Evolutionary conservation across 768 basidiomycete genomes (phyloP), one percentile per base, ranked within the genome.

Genomic region (Myochromella boudieri): DNA sequence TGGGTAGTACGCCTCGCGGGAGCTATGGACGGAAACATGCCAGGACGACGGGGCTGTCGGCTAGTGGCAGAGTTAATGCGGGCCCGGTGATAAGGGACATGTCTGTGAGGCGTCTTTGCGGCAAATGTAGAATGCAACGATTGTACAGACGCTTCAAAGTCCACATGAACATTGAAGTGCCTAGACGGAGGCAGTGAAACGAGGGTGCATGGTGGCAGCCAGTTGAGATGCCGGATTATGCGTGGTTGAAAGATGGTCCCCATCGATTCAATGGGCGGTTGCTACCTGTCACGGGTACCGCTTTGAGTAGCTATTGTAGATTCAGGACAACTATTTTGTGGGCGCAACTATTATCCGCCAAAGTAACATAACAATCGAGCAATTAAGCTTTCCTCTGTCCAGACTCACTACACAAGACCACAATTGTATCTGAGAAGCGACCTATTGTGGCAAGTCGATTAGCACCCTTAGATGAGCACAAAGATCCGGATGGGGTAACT

Each of bases 201-300:
- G 33, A 22, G 17, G 38, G 21, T 3, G 38, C 29, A 17, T 2
- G 7, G n/a, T n/a, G n/a, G n/a, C 18, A 26, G 26, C 7, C 34
- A 22, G 45, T 32, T 12, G 40, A 41, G 17, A 26, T 22, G 21
- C 21, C 7, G 17, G 14, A 14, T 26, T 26, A 3, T 32, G 20
- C 36, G 34, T 10, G 39, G 15, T 18, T 31, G 21, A 40, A 37
- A 44, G 38, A 41, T 42, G 26, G 36, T 20, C 6, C 25, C 24
- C 37, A 18, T 26, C 9, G 31, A 40, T 41, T 37, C 31, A 24
- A 26, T 48, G 21, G 46, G 44, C 11, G 49, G 50, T 52, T 46
- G 36, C 32, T 46, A 48, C 52, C 50, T 48, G 48, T 36, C 46
- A 55, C 12, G n/a, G n/a, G 29, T 22, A 41, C 32, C 9, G 38